These are phyloP conservation scores for Ananas comosus DNA, from an alignment of 176 grass and related monocot genomes.

Conservation along the genomic window DNA sequence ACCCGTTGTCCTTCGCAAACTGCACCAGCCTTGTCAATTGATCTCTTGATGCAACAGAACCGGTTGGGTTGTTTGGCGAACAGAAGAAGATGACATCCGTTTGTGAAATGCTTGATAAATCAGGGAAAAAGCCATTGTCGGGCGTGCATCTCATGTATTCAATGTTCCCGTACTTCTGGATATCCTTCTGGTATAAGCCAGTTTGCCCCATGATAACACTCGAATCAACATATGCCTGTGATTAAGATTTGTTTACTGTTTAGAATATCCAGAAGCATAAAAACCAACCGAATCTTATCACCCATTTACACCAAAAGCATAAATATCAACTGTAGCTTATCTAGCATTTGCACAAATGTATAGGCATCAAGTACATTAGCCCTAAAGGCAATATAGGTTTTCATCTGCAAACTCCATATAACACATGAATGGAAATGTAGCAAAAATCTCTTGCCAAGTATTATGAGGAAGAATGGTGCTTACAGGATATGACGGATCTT, in stretches of 20 bases:
- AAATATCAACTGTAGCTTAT: background rate
- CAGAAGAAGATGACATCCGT: slow-evolving; percentile 95
- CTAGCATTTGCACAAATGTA: background rate
- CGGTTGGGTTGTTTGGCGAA: slow-evolving; percentile 94
- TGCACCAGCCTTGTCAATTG: slow-evolving; percentile 66
- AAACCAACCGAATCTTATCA: background rate
- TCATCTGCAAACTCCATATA: background rate
- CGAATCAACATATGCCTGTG: slow-evolving; percentile 87
- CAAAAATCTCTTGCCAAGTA: background rate
- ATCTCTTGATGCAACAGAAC: slow-evolving; percentile 66
- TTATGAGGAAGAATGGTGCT: slow-evolving; percentile 10
- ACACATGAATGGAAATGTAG: background rate
- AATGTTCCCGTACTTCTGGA: slow-evolving; percentile 70
- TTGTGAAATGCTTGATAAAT: slow-evolving; percentile 53
- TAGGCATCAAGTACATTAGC: background rate
- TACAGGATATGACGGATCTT: slow-evolving; percentile 98
- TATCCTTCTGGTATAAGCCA: slow-evolving; percentile 63
- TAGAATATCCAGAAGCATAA: background rate
- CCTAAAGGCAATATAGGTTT: slow-evolving; percentile 8
- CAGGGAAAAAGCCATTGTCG: slow-evolving; percentile 90
- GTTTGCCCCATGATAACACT: slow-evolving; percentile 91
- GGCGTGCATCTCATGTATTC: slow-evolving; percentile 88
- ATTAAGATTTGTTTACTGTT: background rate
- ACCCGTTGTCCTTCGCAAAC: slow-evolving; percentile 80
- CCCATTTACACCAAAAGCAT: background rate